Evolutionary conservation across 768 basidiomycete species (phyloP).

Genomic region (Leucocoprinus birnbaumii): DNA sequence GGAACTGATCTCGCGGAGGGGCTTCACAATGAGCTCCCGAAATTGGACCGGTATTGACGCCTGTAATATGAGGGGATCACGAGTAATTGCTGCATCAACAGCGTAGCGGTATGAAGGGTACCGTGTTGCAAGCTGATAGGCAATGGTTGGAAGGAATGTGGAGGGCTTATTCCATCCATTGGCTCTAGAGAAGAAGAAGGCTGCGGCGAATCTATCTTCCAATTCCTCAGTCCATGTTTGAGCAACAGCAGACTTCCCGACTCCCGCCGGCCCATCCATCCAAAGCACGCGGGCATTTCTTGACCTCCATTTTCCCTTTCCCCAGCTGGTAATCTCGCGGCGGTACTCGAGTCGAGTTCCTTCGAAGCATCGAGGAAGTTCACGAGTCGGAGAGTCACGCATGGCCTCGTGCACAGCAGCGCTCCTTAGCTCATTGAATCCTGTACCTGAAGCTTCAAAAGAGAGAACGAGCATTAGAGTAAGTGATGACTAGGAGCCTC

Average conservation of each 20-base stretch:
- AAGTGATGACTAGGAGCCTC: too few species aligned
- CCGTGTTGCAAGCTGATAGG: neutral
- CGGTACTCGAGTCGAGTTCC: neutral
- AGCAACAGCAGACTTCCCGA: neutral
- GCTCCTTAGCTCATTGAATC: too few species aligned
- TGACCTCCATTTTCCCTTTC: neutral
- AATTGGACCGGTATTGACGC: neutral
- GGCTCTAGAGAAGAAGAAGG: too few species aligned
- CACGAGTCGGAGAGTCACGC: neutral
- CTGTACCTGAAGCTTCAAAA: too few species aligned
- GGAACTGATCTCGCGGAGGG: neutral
- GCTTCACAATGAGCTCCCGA: neutral
- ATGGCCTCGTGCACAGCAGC: too few species aligned
- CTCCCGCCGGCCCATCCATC: neutral
- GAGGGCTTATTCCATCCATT: too few species aligned
- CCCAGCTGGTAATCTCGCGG: neutral
- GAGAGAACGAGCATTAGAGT: too few species aligned
- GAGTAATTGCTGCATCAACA: neutral
- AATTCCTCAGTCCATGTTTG: neutral
- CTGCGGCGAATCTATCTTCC: too few species aligned
- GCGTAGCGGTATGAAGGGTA: neutral
- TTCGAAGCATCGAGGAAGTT: neutral
- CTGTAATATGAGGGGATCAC: neutral
- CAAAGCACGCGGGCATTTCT: neutral
- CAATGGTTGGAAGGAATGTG: too few species aligned